A percentile compares a stretch with the other conserved stretches of the same genome.
Conservation (phyloP, 139 green algal genomes). For the Prasinococcaceae sp. region DNA sequence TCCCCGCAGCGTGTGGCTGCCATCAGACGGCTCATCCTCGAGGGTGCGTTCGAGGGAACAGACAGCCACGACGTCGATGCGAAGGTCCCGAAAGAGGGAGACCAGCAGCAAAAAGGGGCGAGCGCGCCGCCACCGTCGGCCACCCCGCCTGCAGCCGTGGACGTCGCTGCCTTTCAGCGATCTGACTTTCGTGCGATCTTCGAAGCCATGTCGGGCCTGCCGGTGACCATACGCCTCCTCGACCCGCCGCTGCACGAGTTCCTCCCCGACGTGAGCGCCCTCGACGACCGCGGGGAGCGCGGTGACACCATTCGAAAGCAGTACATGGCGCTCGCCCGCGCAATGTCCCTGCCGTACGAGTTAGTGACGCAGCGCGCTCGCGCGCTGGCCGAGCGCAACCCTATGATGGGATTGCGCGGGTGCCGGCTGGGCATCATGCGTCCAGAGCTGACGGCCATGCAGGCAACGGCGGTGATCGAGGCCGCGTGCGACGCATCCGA, state of each 20-base stretch:
- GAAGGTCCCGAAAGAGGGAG: too few species aligned
- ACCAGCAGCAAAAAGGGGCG: too few species aligned
- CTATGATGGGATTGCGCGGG: constrained; percentile 77
- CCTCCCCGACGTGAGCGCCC: constrained; percentile 67
- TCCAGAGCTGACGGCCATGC: constrained; percentile 67
- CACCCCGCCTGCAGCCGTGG: too few species aligned
- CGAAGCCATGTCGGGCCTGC: constrained; percentile 59
- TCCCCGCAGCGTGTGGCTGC: constrained; percentile 60
- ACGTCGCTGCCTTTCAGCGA: too few species aligned
- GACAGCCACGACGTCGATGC: too few species aligned
- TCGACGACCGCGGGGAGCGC: too few species aligned
- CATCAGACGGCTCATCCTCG: constrained; percentile 74
- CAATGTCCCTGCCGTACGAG: not conserved
- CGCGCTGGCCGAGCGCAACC: constrained; percentile 58
- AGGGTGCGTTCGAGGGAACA: too few species aligned
- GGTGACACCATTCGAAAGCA: not conserved
- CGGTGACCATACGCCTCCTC: constrained; percentile 80
- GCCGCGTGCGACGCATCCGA: constrained; percentile 45
- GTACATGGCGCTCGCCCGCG: not conserved
- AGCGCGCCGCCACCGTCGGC: too few species aligned
- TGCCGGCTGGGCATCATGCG: constrained; percentile 74
- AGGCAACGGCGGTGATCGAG: constrained; percentile 67
- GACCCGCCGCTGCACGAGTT: constrained; percentile 92
- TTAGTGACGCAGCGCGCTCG: not conserved
- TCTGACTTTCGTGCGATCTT: too few species aligned